Percentiles rank a stretch among this genome's conserved stretches.
Evolutionary conservation across 75 land plant species (phyloP).

Genomic region (Cunninghamia lanceolata): DNA sequence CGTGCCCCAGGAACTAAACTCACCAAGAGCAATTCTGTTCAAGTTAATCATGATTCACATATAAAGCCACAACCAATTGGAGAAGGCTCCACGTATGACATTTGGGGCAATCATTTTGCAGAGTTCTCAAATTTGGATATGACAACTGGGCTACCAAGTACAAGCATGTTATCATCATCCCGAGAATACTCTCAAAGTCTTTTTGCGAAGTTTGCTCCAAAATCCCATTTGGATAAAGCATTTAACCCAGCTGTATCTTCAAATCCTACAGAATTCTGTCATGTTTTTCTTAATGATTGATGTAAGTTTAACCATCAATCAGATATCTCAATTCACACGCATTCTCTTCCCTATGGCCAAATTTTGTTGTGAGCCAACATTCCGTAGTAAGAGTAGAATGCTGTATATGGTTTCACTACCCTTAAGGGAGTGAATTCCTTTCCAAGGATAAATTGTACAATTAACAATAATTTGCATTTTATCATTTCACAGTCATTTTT

Average conservation of each 20-base stretch:
- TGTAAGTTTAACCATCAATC: neutral
- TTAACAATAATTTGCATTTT: neutral
- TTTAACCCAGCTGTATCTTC: neutral
- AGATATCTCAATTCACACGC: neutral
- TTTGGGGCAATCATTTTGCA: slow-evolving; percentile 72
- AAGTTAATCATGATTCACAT: neutral
- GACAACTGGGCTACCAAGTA: slow-evolving; percentile 4
- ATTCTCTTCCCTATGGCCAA: slow-evolving; percentile 7
- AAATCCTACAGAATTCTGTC: neutral
- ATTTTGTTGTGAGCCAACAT: slow-evolving; percentile 3
- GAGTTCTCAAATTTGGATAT: slow-evolving; percentile 18
- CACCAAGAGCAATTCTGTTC: slow-evolving; percentile 14
- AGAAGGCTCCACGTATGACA: slow-evolving; percentile 53
- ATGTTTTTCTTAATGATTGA: neutral
- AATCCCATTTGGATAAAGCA: slow-evolving; percentile 21
- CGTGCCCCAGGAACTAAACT: slow-evolving; percentile 39
- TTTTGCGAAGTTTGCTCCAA: slow-evolving; percentile 47
- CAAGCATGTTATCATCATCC: slow-evolving; percentile 14
- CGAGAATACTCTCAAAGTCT: slow-evolving; percentile 48
- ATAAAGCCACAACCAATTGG: slow-evolving; percentile 13
- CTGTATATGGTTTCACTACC: neutral
- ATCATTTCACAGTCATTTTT: neutral
- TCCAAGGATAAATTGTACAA: slow-evolving; percentile 8
- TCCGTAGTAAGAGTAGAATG: neutral
- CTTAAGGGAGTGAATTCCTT: neutral